Conservation (phyloP, 169 alveolate genomes). For the Eimeria necatrix region DNA sequence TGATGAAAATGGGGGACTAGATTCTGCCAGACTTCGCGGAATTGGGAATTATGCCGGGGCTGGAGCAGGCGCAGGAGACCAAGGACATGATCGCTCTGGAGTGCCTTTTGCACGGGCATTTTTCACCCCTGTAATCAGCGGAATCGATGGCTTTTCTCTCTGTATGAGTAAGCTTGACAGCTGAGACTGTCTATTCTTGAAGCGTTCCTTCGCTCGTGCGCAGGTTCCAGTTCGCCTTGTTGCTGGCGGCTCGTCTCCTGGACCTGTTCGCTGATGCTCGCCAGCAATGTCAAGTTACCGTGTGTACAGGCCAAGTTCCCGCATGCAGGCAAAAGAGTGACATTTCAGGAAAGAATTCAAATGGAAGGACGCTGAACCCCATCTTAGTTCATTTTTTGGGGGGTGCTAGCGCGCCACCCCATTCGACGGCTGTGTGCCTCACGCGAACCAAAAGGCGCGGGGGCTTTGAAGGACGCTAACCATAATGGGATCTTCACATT, state of each 20-base stretch:
- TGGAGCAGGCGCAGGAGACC: slow-evolving; percentile 43
- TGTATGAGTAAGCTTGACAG: background rate
- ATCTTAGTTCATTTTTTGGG: slow-evolving; percentile 11
- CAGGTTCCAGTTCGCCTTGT: background rate
- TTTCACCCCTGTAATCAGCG: background rate
- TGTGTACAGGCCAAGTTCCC: slow-evolving; percentile 9
- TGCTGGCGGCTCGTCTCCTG: slow-evolving; percentile 60
- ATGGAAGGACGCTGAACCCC: slow-evolving; percentile 60
- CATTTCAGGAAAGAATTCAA: background rate
- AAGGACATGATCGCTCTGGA: slow-evolving; percentile 49
- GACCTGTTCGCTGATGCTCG: slow-evolving; percentile 57
- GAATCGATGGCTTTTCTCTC: background rate
- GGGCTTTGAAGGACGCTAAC: background rate
- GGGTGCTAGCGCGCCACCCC: slow-evolving; percentile 72
- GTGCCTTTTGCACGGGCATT: background rate
- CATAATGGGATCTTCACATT: slow-evolving; percentile 64
- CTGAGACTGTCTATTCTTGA: background rate
- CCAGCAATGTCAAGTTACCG: background rate
- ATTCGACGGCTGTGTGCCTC: slow-evolving; percentile 46
- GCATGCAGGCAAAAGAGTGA: background rate
- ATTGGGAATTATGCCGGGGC: background rate
- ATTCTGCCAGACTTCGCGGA: background rate
- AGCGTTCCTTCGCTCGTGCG: background rate
- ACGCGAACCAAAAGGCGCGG: slow-evolving; percentile 49
- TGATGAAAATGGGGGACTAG: background rate